phyloP scores from a whole-genome alignment of 768 basidiomycete genomes.

The Calocybe cyanea region DNA sequence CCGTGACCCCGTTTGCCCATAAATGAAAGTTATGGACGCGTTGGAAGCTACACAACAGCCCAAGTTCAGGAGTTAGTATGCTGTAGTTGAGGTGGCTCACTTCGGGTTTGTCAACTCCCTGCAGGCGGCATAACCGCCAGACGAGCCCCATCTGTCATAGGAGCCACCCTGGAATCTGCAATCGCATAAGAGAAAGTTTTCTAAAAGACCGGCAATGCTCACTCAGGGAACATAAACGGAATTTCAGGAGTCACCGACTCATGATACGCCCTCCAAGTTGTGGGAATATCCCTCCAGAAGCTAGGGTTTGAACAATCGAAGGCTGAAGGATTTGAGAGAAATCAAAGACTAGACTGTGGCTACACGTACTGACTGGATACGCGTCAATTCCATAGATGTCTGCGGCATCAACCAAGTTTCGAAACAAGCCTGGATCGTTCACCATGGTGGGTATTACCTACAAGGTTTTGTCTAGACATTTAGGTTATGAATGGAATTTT shows the following conservation, averaged over 20 bases:
- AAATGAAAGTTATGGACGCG: conserved; percentile 15
- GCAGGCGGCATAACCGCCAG: conserved; percentile 11
- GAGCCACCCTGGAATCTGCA: conserved; percentile 15
- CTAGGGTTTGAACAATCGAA: conserved; percentile 15
- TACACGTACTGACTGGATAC: conserved; percentile 13
- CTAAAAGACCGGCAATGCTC: not conserved
- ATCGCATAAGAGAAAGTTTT: not conserved
- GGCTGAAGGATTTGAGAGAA: not conserved
- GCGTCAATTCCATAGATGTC: conserved; percentile 17
- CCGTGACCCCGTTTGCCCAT: conserved; percentile 18
- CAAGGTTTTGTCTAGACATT: not conserved
- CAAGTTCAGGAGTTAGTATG: not conserved
- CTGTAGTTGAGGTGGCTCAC: not conserved
- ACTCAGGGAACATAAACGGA: conserved; percentile 18
- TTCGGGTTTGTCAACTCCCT: conserved; percentile 15
- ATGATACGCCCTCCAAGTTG: conserved; percentile 17
- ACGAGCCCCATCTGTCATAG: conserved; percentile 13
- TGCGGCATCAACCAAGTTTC: conserved; percentile 14
- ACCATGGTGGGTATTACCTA: conserved; percentile 16
- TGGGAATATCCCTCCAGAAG: conserved; percentile 15
- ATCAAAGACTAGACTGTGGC: not conserved
- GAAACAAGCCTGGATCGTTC: conserved; percentile 14
- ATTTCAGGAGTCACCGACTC: conserved; percentile 14
- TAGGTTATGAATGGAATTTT: no score
- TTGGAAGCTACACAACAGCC: conserved; percentile 10